These are phyloP conservation scores for Cairneyella variabilis DNA, from an alignment of 495 filamentous ascomycete genomes.

Conservation along the genomic window DNA sequence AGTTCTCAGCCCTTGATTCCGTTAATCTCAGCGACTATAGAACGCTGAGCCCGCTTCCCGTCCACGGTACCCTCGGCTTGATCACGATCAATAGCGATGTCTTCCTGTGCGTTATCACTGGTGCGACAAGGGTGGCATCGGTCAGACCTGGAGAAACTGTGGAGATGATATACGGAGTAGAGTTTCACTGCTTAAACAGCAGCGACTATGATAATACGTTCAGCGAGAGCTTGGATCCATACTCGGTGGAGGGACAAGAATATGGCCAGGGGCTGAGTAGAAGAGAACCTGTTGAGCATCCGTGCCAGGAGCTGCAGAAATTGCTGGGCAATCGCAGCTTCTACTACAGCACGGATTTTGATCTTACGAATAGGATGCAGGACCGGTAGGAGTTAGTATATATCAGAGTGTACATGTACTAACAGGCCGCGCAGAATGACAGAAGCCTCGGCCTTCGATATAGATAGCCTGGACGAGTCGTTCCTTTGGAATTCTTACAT, in stretches of 20 bases:
- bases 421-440: slow-evolving; percentile 44
- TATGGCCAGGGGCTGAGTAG: slow-evolving; percentile 57
- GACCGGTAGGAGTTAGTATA: slow-evolving; percentile 70
- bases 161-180: slow-evolving; percentile 79
- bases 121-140: slow-evolving; percentile 70
- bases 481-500: slow-evolving; percentile 99
- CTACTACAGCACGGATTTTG: slow-evolving; percentile 96
- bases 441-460: slow-evolving; percentile 63
- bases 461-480: slow-evolving; percentile 79
- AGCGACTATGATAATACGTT: slow-evolving; percentile 73
- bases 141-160: slow-evolving; percentile 85
- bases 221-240: slow-evolving; percentile 52
- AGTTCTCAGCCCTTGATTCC: slow-evolving; percentile 65
- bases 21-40: slow-evolving; percentile 70
- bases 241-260: slow-evolving; percentile 40
- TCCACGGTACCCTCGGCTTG: slow-evolving; percentile 84
- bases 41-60: slow-evolving; percentile 64
- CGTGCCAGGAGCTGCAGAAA: slow-evolving; percentile 85
- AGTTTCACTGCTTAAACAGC: slow-evolving; percentile 89
- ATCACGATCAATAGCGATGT: slow-evolving; percentile 83
- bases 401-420: too few species aligned
- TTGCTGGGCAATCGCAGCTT: slow-evolving; percentile 92
- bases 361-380: slow-evolving; percentile 90
- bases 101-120: slow-evolving; percentile 87
- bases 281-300: slow-evolving; percentile 74